Conservation (phyloP, 1,284 basidiomycete species). For the Ustilago loliicola region DNA sequence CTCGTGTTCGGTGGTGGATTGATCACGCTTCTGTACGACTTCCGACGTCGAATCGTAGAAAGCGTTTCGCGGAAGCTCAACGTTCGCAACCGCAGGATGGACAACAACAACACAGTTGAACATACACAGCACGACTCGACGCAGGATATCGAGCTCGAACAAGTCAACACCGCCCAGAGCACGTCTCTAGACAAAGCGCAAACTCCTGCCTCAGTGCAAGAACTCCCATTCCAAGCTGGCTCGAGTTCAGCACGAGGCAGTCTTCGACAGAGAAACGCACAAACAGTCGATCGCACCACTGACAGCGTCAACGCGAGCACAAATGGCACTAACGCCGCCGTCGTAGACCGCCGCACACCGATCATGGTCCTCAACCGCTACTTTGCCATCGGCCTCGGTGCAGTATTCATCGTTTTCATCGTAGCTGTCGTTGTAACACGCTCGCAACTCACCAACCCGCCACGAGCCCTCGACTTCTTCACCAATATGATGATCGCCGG, state of each 20-base stretch:
- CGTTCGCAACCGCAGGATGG: neutral
- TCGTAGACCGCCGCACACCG: conserved; percentile 27
- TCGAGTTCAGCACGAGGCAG: conserved; percentile 1
- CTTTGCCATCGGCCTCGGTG: conserved; percentile 58
- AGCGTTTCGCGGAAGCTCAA: conserved; percentile 3
- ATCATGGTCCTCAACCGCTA: conserved; percentile 51
- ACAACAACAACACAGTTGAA: neutral
- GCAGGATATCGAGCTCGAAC: conserved; percentile 54
- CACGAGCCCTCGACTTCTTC: conserved; percentile 71
- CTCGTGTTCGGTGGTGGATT: conserved; percentile 70
- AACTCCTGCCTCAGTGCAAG: conserved; percentile 14
- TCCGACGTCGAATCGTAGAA: conserved; percentile 37
- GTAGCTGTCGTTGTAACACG: conserved; percentile 70
- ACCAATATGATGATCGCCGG: conserved; percentile 73
- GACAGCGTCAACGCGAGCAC: neutral
- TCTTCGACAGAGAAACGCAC: conserved; percentile 23
- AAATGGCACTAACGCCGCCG: neutral
- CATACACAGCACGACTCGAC: conserved; percentile 5
- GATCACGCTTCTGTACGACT: conserved; percentile 69
- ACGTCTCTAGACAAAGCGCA: conserved; percentile 19
- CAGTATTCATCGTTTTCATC: conserved; percentile 65
- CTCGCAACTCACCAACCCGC: conserved; percentile 65
- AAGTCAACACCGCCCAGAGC: conserved; percentile 3
- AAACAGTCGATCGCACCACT: conserved; percentile 12
- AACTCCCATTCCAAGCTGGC: conserved; percentile 20